Evolutionary conservation across 23 red algal genomes (phyloP), one percentile per base, ranked within the genome.

Genomic region (Gracilariopsis chorda): DNA sequence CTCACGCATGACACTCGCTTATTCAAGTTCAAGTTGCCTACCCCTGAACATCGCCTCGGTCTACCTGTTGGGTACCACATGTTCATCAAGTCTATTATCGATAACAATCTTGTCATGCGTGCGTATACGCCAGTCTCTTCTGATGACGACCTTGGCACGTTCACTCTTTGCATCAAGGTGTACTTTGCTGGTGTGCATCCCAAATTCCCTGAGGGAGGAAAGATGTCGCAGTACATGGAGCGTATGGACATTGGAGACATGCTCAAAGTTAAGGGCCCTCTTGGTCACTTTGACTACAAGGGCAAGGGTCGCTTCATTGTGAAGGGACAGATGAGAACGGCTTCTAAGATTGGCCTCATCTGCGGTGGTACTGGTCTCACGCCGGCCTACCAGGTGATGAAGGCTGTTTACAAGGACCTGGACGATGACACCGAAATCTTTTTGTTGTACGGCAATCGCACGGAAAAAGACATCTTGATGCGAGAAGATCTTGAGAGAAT

Each of bases 161-260:
- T 94, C 77, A 94, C 94, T 33, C 61, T 99, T 36, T 90, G 94
- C 23, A 95, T 99, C 75, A 99, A 99, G 59, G 97, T 95, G 56
- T 96, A 94, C 86, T 92, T 80, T 55, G 92, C 94, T 1, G 92
- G 83, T 27, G 88, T 83, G 69, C 92, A 94, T 53, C 94, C 94
- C 8, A 90, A 87, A 60, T 99, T 93, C 90, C 92, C 94, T 19
- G 89, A 90, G 10, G 88, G 97, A 14, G 97, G 97, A 14, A 94
- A 92, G 51, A 78, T 99, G 69, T 94, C 97, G 40, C 94, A 96
- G 81, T 92, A 94, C 87, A 85, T 99, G 93, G 93, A 99, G 56
- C 34, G 27, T 6, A 77, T 99, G 74, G 55, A 79, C 68, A 65
- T 96, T 49, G 97, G 97, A 29, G 97, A 99, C 48, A 78, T 65